These are phyloP conservation scores for Debaryomyces hansenii DNA, from an alignment of 805 yeast species.

Conservation along the genomic window DNA sequence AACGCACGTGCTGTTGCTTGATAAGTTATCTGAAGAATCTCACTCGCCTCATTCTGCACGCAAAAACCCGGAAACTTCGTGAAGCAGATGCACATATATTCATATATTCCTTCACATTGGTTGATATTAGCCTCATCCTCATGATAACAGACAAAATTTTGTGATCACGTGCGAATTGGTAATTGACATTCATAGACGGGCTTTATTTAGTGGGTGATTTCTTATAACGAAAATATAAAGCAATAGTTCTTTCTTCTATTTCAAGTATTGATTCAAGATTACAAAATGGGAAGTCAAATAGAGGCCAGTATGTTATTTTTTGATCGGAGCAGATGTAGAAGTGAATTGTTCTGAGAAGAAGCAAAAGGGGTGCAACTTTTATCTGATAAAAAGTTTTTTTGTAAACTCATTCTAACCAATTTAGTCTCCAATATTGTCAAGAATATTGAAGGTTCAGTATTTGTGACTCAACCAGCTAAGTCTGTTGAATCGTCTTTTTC, in stretches of 20 bases:
- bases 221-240: neutral
- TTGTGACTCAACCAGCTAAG: conserved; percentile 48
- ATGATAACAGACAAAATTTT: neutral
- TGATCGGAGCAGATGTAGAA: neutral
- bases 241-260: neutral
- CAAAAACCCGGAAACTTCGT: no score
- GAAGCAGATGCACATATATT: no score
- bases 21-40: neutral
- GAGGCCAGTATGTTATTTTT: conserved; percentile 5
- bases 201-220: neutral
- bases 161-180: neutral
- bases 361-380: no score
- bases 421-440: conserved; percentile 31
- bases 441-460: conserved; percentile 32
- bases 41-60: neutral
- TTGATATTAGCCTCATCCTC: neutral
- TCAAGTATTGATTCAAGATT: neutral
- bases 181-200: neutral
- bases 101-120: neutral
- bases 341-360: no score
- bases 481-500: conserved; percentile 37
- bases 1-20: conserved; percentile 2
- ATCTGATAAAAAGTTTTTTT: no score
- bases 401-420: neutral
- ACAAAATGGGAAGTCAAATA: conserved; percentile 2